Conservation (phyloP, 176 grass and related monocot genomes). For the Cenchrus americanus region DNA sequence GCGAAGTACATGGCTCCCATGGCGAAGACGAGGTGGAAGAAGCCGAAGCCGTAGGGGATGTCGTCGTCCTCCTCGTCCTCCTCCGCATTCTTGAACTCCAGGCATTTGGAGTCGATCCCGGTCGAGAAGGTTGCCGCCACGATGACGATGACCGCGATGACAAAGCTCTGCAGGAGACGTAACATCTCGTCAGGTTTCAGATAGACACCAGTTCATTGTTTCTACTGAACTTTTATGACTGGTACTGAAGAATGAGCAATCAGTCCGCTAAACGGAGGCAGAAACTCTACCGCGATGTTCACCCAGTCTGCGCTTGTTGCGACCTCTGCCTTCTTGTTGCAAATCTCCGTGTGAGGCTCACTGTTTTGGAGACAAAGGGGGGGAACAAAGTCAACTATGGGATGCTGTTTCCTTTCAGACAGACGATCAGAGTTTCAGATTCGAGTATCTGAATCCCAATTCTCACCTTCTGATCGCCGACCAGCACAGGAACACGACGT, state of each 20-base stretch:
- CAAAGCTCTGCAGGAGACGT: slow-evolving; percentile 66
- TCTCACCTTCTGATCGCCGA: slow-evolving; percentile 82
- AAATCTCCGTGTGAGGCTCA: slow-evolving; percentile 84
- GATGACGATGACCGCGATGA: slow-evolving; percentile 82
- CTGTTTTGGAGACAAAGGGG: slow-evolving; percentile 34
- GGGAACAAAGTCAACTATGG: too few species aligned
- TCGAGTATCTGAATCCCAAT: background rate
- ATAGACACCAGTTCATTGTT: background rate
- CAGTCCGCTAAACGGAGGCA: background rate
- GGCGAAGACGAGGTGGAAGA: slow-evolving; percentile 98
- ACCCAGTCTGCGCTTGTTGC: slow-evolving; percentile 85
- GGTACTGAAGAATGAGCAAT: background rate
- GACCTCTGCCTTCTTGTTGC: slow-evolving; percentile 72
- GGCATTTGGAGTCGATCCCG: slow-evolving; percentile 90
- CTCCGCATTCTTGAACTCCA: slow-evolving; percentile 83
- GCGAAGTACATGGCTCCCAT: slow-evolving; percentile 99
- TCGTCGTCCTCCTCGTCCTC: slow-evolving; percentile 68
- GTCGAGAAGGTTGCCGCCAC: slow-evolving; percentile 94
- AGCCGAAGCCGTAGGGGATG: slow-evolving; percentile 83
- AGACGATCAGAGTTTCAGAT: background rate
- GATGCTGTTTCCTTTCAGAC: background rate
- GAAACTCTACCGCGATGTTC: slow-evolving; percentile 67
- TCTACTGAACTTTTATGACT: background rate
- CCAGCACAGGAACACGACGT: slow-evolving; percentile 95
- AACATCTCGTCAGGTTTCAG: background rate